Evolutionary conservation across 129 eudicot species (phyloP), one percentile per base, ranked within the genome.

Genomic region (Centrapalus pauciflorus): DNA sequence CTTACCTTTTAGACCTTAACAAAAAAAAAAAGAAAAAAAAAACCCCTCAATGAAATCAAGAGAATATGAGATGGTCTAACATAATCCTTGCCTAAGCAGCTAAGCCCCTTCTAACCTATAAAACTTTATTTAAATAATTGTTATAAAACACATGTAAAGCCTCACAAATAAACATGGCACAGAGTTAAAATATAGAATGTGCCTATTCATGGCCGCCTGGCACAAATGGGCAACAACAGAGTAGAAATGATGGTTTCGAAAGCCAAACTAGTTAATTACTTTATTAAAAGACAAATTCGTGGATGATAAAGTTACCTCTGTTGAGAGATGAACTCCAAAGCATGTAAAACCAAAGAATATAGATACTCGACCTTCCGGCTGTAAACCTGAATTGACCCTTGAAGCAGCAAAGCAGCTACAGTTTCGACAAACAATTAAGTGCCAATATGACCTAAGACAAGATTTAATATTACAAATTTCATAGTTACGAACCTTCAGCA

Each of bases 341-440:
- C 88, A 77, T 89, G 92, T 27, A 93, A 48, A 12, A 89, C 99
- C 84, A 89, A 74, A 7, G 96, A 80, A 81, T 93, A 88, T 49
- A 93, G 83, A 71, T 89, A 89, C 40, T 93, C 99, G 20, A 93
- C 96, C 78, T 93, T 93, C 80, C 89, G 63, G 52, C 99, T 84
- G 50, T 93, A 93, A 63, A 93, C 99, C 75, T 93, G 99, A 54
- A 84, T 75, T 19, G 99, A 93, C 25, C 95, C 95, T 76, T 89
- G 96, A 61, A 93, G 89, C 77, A 93, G 64, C 81, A 93, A 64
- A 9, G 99, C 99, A 78, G 96, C 99, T 93, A 69, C 90, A 86
- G 5, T 63, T 64, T 35, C 72, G 19, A 75, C 63, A 64, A 64
- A 73, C 69, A 23, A 62, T 14, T 0, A 43, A 65, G 28, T n/a